A percentile compares a stretch with the other conserved stretches of the same genome.
Conservation (phyloP, 2,329 filamentous ascomycete species). For the Exophiala phaeomuriformis region DNA sequence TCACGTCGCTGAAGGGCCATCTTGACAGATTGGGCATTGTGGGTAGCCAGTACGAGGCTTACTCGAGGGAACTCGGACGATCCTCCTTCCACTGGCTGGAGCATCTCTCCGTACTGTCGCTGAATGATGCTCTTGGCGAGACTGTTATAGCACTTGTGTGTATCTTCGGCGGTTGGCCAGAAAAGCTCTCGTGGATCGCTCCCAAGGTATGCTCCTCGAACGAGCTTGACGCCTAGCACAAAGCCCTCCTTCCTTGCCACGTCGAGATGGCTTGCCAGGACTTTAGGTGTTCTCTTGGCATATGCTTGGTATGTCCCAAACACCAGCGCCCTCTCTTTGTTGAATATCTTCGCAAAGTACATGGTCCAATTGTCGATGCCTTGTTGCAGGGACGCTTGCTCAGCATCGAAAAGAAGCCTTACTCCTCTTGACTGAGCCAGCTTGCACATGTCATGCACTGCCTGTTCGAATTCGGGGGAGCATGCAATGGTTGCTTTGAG, state of each 20-base stretch:
- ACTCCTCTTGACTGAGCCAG: constrained; percentile 63
- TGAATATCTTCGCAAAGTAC: constrained; percentile 69
- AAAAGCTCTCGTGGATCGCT: constrained; percentile 64
- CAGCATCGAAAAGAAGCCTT: constrained; percentile 74
- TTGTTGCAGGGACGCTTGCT: constrained; percentile 69
- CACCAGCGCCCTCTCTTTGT: constrained; percentile 62
- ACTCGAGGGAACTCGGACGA: constrained; percentile 49
- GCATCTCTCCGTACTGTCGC: constrained; percentile 51
- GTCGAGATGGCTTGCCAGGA: constrained; percentile 54
- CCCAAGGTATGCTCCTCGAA: constrained; percentile 66
- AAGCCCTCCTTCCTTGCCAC: constrained; percentile 54
- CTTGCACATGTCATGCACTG: constrained; percentile 68
- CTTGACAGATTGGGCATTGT: constrained; percentile 67
- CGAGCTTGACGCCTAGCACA: constrained; percentile 65
- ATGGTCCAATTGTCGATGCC: constrained; percentile 78
- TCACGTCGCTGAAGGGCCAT: constrained; percentile 46
- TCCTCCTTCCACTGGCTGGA: constrained; percentile 41
- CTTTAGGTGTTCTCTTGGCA: constrained; percentile 54
- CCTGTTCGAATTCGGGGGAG: constrained; percentile 55
- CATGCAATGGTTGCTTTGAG: constrained; percentile 58
- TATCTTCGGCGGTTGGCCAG: constrained; percentile 63
- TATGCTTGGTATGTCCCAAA: constrained; percentile 78
- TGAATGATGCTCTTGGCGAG: constrained; percentile 61
- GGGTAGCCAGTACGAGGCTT: constrained; percentile 67
- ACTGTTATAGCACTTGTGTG: constrained; percentile 64